phyloP scores from a whole-genome alignment of 805 yeast genomes.

The Pichia thaimueangensis region DNA sequence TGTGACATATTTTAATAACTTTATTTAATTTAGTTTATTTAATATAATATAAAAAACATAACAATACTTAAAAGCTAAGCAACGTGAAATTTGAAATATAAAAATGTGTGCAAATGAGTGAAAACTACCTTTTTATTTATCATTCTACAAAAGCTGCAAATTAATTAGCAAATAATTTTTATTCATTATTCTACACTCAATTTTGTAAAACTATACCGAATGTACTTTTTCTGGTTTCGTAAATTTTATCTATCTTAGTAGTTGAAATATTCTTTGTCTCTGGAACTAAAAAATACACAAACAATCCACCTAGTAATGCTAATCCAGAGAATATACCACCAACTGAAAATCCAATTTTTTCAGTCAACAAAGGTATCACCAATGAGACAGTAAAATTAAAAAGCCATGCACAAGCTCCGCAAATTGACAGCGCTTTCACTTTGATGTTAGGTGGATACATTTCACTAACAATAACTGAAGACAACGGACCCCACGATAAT shows the following conservation, averaged over 20 bases:
- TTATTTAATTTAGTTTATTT: constrained; percentile 3
- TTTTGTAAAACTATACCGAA: neutral
- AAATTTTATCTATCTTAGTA: constrained; percentile 20
- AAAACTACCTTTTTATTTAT: too few species aligned
- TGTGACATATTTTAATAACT: neutral
- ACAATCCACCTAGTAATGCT: constrained; percentile 17
- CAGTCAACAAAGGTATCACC: constrained; percentile 61
- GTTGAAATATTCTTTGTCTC: constrained; percentile 26
- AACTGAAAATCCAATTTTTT: constrained; percentile 53
- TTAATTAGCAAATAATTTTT: too few species aligned
- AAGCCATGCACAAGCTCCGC: constrained; percentile 59
- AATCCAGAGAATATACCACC: constrained; percentile 49
- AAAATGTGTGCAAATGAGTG: too few species aligned
- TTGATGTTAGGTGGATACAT: constrained; percentile 57
- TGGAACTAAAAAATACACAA: constrained; percentile 28
- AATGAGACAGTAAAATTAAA: constrained; percentile 59
- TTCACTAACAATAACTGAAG: constrained; percentile 60
- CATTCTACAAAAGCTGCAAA: too few species aligned
- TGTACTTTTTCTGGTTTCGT: constrained; percentile 5
- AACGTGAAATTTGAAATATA: too few species aligned
- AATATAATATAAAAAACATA: constrained; percentile 1
- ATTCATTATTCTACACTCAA: too few species aligned
- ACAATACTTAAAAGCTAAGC: too few species aligned
- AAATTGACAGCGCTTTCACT: constrained; percentile 46
- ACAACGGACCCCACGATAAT: constrained; percentile 68